Evolutionary conservation across 2,329 filamentous ascomycete genomes (phyloP).

Genomic region (Epichloe scottii): DNA sequence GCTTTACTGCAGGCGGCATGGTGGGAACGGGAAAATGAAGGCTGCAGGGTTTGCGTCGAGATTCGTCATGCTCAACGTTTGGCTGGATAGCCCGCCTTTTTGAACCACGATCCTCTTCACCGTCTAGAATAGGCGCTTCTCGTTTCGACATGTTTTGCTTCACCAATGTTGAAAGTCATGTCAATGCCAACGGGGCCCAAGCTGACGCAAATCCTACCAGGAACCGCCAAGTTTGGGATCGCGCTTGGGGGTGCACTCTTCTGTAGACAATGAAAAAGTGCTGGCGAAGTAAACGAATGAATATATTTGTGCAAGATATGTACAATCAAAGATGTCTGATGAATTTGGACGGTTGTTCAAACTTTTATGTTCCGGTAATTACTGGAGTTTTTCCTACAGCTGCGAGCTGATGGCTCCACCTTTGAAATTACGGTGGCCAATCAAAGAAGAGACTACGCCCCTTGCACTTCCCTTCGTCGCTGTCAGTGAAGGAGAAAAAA

Average conservation of each 20-base stretch:
- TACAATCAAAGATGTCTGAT: too few species aligned
- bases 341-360: background rate
- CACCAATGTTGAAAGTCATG: background rate
- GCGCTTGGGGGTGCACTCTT: background rate
- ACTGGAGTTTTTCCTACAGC: background rate
- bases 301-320: too few species aligned
- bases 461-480: background rate
- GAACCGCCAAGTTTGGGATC: background rate
- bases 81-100: slow-evolving; percentile 5
- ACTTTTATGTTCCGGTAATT: background rate
- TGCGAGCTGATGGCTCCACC: background rate
- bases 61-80: background rate
- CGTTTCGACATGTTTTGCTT: slow-evolving; percentile 3
- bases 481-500: background rate
- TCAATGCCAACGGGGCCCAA: background rate
- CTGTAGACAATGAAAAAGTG: background rate
- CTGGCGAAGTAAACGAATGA: too few species aligned
- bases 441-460: background rate
- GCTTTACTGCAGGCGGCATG: slow-evolving; percentile 20
- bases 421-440: slow-evolving; percentile 2
- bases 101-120: background rate
- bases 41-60: background rate
- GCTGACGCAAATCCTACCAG: background rate
- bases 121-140: background rate
- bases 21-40: slow-evolving; percentile 4